A percentile compares a stretch with the other conserved stretches of the same genome.
Conservation (phyloP, 148 eudicot genomes). For the Heliosperma pusillum region DNA sequence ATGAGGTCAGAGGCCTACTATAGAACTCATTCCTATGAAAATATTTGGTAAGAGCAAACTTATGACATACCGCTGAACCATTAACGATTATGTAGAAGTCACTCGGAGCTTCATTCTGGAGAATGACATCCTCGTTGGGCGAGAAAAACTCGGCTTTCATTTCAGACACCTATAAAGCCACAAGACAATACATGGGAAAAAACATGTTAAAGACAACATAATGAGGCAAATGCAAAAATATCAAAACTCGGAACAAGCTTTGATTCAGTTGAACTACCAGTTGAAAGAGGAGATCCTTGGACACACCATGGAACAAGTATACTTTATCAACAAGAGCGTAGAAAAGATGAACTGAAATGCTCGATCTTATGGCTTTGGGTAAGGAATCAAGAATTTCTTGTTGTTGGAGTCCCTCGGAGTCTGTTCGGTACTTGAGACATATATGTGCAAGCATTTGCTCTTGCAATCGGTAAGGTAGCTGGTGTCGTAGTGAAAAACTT, state of each 20-base stretch:
- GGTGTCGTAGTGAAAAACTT: conserved; percentile 71
- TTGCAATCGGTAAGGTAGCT: conserved; percentile 60
- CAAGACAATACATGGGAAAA: not conserved
- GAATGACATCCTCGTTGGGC: conserved; percentile 60
- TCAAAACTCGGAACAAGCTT: not conserved
- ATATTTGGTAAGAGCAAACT: not conserved
- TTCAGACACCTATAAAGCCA: conserved; percentile 62
- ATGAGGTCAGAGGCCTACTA: conserved; percentile 13
- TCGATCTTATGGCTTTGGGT: conserved; percentile 80
- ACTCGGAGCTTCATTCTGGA: conserved; percentile 80
- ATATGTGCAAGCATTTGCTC: conserved; percentile 94
- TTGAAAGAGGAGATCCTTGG: conserved; percentile 82
- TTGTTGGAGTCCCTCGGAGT: conserved; percentile 80
- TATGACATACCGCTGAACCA: conserved; percentile 55
- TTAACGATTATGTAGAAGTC: conserved; percentile 78
- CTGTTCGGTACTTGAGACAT: conserved; percentile 65
- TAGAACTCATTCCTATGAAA: not conserved
- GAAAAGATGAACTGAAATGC: conserved; percentile 79
- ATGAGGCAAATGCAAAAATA: not conserved
- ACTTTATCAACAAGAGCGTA: conserved; percentile 64
- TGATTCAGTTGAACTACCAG: conserved; percentile 45
- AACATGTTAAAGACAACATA: not conserved
- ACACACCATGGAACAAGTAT: conserved; percentile 74
- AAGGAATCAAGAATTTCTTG: conserved; percentile 78
- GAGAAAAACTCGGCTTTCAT: conserved; percentile 89